These are phyloP conservation scores for Massariosphaeria phaeospora DNA, from an alignment of 495 filamentous ascomycete genomes.

Conservation along the genomic window DNA sequence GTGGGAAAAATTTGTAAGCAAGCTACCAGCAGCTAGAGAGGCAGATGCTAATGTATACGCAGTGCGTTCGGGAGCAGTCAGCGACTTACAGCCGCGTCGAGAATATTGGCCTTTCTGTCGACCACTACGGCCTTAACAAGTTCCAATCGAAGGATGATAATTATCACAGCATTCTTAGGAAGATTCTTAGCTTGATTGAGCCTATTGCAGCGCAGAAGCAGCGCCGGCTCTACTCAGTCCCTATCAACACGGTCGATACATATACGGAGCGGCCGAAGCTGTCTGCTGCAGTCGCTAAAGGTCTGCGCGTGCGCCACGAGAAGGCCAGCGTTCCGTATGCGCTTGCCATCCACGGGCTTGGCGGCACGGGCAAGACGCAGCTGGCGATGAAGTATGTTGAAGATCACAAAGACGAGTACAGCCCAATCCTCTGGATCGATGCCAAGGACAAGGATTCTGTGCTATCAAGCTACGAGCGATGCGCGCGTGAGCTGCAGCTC, in stretches of 20 bases:
- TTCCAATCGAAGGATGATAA: neutral
- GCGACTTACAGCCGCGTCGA: neutral
- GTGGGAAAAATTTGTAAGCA: neutral
- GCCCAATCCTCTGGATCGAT: neutral
- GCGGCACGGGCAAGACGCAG: constrained; percentile 13
- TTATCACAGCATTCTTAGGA: neutral
- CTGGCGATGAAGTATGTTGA: constrained; percentile 15
- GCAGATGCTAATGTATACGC: neutral
- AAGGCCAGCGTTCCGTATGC: neutral
- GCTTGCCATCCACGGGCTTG: constrained; percentile 1
- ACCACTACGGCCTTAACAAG: neutral
- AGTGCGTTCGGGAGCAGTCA: neutral
- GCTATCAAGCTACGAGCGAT: neutral
- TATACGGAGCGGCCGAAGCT: neutral
- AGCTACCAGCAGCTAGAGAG: neutral
- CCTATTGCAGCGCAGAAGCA: neutral
- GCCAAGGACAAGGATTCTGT: neutral
- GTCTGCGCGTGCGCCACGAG: neutral
- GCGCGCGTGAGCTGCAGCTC: neutral
- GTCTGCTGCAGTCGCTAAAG: neutral
- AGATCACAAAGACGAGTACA: neutral
- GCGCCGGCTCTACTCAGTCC: neutral
- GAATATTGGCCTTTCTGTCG: neutral
- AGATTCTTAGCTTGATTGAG: neutral
- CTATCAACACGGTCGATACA: neutral